phyloP scores from a whole-genome alignment of 2,329 filamentous ascomycete genomes.

The Fusarium odoratissimum region DNA sequence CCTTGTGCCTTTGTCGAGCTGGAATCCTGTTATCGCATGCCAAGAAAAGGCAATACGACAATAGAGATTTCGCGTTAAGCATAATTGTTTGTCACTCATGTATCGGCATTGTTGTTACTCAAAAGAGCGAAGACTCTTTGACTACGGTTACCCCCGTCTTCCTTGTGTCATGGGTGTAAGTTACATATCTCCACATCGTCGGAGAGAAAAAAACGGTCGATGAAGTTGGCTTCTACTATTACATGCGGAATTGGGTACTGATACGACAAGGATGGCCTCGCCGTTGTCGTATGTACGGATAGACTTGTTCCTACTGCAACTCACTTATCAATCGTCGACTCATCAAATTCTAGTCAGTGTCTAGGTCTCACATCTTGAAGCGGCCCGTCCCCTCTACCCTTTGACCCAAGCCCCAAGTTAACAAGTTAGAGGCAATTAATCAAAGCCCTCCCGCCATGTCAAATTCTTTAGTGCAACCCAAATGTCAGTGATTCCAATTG shows the following conservation, averaged over 20 bases:
- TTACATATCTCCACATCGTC: not conserved
- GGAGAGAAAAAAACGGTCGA: conserved; percentile 7
- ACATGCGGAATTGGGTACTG: not conserved
- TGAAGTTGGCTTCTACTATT: not conserved
- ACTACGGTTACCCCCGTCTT: not conserved
- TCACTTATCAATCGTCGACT: not conserved
- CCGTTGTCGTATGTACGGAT: not conserved
- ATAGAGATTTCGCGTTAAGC: not conserved
- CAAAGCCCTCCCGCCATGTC: not conserved
- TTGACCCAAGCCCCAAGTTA: conserved; percentile 1
- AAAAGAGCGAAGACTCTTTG: not conserved
- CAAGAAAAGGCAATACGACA: not conserved
- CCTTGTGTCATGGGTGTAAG: conserved; percentile 10
- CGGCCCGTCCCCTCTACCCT: conserved; percentile 27
- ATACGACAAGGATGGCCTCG: not conserved
- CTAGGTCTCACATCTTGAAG: conserved; percentile 2
- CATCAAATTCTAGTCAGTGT: not conserved
- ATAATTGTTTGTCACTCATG: not conserved
- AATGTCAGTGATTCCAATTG: not conserved
- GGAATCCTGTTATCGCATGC: not conserved
- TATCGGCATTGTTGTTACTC: not conserved
- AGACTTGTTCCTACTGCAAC: not conserved
- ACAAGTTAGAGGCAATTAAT: not conserved
- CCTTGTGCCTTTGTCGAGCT: not conserved
- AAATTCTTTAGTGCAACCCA: not conserved